These are phyloP conservation scores for Trichaptum fuscoviolaceum DNA, from an alignment of 768 basidiomycete species.

Conservation along the genomic window DNA sequence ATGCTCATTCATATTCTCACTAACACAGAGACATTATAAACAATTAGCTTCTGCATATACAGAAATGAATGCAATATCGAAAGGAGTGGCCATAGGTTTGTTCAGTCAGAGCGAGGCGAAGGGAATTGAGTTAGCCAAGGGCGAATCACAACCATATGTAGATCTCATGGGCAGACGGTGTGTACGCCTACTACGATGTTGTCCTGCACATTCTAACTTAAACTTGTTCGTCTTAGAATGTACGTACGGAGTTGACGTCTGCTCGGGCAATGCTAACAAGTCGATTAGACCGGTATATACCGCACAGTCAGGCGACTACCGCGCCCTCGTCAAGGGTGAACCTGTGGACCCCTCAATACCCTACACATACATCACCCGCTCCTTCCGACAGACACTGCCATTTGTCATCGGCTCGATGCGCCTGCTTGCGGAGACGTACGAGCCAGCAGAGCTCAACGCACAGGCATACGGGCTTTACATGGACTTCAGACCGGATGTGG, in stretches of 20 bases:
- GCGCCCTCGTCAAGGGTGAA: conserved; percentile 67
- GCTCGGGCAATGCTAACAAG: conserved; percentile 3
- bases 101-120: conserved; percentile 51
- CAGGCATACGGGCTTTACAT: conserved; percentile 78
- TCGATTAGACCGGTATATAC: conserved; percentile 69
- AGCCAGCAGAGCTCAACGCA: conserved; percentile 51
- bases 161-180: conserved; percentile 79
- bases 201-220: background rate
- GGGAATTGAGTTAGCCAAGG: conserved; percentile 47
- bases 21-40: conserved; percentile 3
- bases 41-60: conserved; percentile 82
- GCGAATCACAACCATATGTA: conserved; percentile 74
- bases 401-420: conserved; percentile 73
- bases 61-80: conserved; percentile 84
- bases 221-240: conserved; percentile 27
- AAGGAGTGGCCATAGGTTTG: conserved; percentile 80
- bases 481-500: conserved; percentile 78
- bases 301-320: conserved; percentile 67
- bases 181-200: conserved; percentile 12
- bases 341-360: conserved; percentile 71
- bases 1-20: background rate
- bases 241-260: conserved; percentile 21
- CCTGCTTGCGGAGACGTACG: conserved; percentile 58
- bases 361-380: conserved; percentile 76
- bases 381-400: conserved; percentile 76